phyloP scores from a whole-genome alignment of 1,284 basidiomycete genomes.

The Moesziomyces aphidis region DNA sequence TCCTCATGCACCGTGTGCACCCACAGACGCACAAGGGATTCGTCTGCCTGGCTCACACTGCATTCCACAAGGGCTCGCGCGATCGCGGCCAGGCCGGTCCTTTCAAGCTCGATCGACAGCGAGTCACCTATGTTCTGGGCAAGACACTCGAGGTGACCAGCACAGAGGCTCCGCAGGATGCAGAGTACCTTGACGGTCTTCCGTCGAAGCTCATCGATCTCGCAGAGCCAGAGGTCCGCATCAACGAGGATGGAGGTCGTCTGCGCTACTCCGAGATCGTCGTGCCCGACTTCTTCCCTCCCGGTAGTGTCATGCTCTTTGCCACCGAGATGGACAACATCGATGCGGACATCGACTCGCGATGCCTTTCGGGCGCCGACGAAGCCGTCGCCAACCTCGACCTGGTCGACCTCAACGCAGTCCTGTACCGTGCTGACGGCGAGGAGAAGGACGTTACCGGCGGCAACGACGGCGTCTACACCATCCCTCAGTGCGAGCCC shows the following conservation, averaged over 20 bases:
- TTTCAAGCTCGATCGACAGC: slow-evolving; percentile 55
- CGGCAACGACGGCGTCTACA: slow-evolving; percentile 58
- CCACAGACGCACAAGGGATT: slow-evolving; percentile 62
- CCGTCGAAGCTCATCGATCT: slow-evolving; percentile 56
- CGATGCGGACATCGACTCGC: slow-evolving; percentile 46
- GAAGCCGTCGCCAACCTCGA: slow-evolving; percentile 55
- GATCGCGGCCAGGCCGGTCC: slow-evolving; percentile 54
- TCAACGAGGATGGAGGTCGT: slow-evolving; percentile 28
- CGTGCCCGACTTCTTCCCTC: slow-evolving; percentile 61
- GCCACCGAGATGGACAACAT: slow-evolving; percentile 57
- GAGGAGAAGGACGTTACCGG: slow-evolving; percentile 61
- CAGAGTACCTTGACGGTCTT: slow-evolving; percentile 46
- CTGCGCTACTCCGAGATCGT: slow-evolving; percentile 53
- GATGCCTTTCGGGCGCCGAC: slow-evolving; percentile 51
- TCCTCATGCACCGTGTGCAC: slow-evolving; percentile 61
- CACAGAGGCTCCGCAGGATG: slow-evolving; percentile 29
- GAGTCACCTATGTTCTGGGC: slow-evolving; percentile 55
- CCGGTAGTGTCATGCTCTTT: slow-evolving; percentile 63
- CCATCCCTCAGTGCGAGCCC: slow-evolving; percentile 37
- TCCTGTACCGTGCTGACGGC: slow-evolving; percentile 62
- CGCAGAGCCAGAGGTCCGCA: slow-evolving; percentile 43
- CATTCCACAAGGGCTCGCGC: slow-evolving; percentile 52
- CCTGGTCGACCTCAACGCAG: slow-evolving; percentile 58
- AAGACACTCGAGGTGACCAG: slow-evolving; percentile 52
- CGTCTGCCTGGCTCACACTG: slow-evolving; percentile 59